Conservation (phyloP, 140 eudicot species). For the Flaveria floridana region DNA sequence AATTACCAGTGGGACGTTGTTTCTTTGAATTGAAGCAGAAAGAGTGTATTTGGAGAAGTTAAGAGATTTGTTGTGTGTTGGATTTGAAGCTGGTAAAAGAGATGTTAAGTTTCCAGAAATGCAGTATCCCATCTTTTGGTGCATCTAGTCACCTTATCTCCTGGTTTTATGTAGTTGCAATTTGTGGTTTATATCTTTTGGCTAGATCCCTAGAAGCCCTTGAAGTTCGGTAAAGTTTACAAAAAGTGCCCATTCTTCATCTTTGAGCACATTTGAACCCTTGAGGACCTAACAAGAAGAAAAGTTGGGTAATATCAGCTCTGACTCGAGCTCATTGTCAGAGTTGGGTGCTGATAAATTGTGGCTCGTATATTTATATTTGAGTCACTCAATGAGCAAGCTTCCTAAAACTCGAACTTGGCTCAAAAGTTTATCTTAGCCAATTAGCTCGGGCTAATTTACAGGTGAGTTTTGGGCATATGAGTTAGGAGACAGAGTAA, state of each 20-base stretch:
- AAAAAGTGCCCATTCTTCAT: background rate
- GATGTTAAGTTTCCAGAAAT: constrained; percentile 35
- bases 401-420: background rate
- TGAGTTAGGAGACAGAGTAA: too few relatives aligned
- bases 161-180: constrained; percentile 27
- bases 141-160: constrained; percentile 37
- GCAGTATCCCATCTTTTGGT: constrained; percentile 42
- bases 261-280: background rate
- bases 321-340: background rate
- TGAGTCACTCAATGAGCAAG: background rate
- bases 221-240: constrained; percentile 24
- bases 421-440: background rate
- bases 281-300: background rate
- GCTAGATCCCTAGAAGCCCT: constrained; percentile 27
- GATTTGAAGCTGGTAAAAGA: constrained; percentile 30
- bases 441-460: background rate
- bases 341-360: background rate
- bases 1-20: constrained; percentile 39
- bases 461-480: background rate
- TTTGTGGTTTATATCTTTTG: constrained; percentile 36
- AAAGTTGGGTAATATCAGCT: background rate
- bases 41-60: constrained; percentile 28
- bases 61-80: constrained; percentile 30
- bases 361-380: background rate
- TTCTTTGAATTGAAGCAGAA: constrained; percentile 38